Evolutionary conservation across 495 filamentous ascomycete species (phyloP), one percentile per base, ranked within the genome.

Genomic region (Penicillium coprophilum): DNA sequence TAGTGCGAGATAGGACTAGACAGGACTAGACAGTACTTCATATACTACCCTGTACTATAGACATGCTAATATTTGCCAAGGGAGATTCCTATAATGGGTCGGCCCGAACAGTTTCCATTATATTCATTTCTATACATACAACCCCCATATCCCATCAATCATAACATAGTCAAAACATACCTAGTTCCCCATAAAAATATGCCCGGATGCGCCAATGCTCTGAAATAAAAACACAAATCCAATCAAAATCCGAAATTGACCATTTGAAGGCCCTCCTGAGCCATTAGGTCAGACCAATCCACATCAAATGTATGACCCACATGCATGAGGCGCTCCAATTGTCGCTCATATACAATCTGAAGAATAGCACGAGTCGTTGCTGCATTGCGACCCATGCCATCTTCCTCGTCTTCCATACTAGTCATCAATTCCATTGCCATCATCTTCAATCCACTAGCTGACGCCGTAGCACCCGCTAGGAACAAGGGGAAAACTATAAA

Each of bases 401-500:
- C 66, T 30, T 80, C 80, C 32, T 77, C 68, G 17, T 73, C 69
- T 56, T 82, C 78, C 61, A 85, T 71, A 8, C 65, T 69, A 13
- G 68, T 74, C 28, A 85, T 71, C 49, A 86, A 56, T 15, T 76
- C 69, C 56, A 84, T 70, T 6, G 77, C 77, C 68, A 75, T 68
- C 58, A 70, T 70, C 64, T 84, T 82, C 10, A 78, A 70, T 0
- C 67, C 69, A 15, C 66, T 65, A 19, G 71, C 69, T 8, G 63
- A 65, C 0, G 77, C 62, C 0, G 77, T 77, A 39, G 77, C 72
- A 9, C 82, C 83, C 0, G 82, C 76, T 49, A 86, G 74, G 64
- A 85, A 85, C 0, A 85, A 62, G 0, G 83, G 82, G 62, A 86
- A 85, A 0, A 81, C 70, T 31, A 81, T 56, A 53, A 81, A 80